Base-by-base conservation (phyloP, 2,329 filamentous ascomycete species). In the Lecanicillium sp. region DNA sequence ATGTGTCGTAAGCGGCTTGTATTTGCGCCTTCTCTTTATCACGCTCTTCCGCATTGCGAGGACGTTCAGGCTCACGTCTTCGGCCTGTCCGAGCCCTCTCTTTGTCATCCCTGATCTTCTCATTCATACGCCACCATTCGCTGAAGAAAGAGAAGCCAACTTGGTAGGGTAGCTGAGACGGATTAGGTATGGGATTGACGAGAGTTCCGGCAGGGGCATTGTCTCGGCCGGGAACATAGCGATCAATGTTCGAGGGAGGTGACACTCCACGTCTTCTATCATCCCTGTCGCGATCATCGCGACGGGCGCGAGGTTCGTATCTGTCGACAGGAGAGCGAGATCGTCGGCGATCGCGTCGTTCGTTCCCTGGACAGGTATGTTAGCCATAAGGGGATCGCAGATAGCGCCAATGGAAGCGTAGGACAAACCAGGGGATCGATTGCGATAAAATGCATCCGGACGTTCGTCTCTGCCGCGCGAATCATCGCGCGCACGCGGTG, bases 71-170 rank as follows among this genome's bases (percentile, higher is more conserved):
- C 55, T 83, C 79, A 29, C 83, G 78, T 23, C 85, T 76, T 30
- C 84, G 82, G 23, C 86, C 87, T 35, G 81, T 83, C 53, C 81
- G 81, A 21, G 73, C 71, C 26, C 84, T 79, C 59, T 91, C 87
- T 58, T 83, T 86, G 52, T 90, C 86, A 43, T 90, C 86, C 65
- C 89, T 90, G 61, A 90, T 85, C 60, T 83, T 83, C 63, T 90
- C 86, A 56, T 90, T 88, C 55, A 83, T 74, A 52, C 87, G 79
- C 87, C 87, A 91, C 87, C 87, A 91, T 64, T 91, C 87, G 15
- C 87, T 83, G 58, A 88, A 91, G 65, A 85, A 91, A 12, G 86
- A 90, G 66, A 91, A 91, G 2, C 87, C 87, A 48, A 90, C 87
- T 62, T 91, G 87, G 53, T 86, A 90, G 3, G 85, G 80, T 9